Conservation (phyloP, 495 filamentous ascomycete species). For the Penicillium riverlandense region DNA sequence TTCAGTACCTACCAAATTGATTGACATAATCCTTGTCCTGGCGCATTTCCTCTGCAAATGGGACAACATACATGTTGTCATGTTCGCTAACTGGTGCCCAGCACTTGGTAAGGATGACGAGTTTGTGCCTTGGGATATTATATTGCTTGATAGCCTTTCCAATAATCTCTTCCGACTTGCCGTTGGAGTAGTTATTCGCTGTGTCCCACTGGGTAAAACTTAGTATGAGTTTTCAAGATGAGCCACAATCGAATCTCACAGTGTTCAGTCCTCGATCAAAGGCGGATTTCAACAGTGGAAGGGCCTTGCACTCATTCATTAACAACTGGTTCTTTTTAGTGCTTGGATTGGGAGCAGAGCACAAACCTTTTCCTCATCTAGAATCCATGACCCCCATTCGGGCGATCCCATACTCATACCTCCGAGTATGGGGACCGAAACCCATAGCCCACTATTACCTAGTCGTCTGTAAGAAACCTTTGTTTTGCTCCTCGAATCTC, state of each 20-base stretch:
- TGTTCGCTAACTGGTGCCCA: slow-evolving; percentile 27
- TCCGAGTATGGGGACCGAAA: slow-evolving; percentile 41
- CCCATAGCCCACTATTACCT: slow-evolving; percentile 24
- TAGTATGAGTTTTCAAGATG: not conserved
- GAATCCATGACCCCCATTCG: slow-evolving; percentile 34
- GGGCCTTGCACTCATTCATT: not conserved
- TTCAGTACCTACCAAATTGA: slow-evolving; percentile 15
- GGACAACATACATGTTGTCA: slow-evolving; percentile 6
- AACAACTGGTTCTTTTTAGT: not conserved
- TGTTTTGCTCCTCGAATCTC: no score
- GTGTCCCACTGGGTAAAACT: slow-evolving; percentile 22
- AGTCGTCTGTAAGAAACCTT: not conserved
- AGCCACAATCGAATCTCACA: not conserved
- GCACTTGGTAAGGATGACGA: slow-evolving; percentile 40
- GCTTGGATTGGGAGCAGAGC: slow-evolving; percentile 7
- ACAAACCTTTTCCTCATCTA: slow-evolving; percentile 30
- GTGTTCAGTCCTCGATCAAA: slow-evolving; percentile 39
- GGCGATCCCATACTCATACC: slow-evolving; percentile 37
- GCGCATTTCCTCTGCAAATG: slow-evolving; percentile 8
- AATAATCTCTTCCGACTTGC: slow-evolving; percentile 34
- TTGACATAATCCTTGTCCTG: slow-evolving; percentile 40
- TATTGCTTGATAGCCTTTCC: slow-evolving; percentile 39
- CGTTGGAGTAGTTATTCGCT: slow-evolving; percentile 40
- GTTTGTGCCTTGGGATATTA: slow-evolving; percentile 34
- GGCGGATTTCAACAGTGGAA: slow-evolving; percentile 34